phyloP scores from a whole-genome alignment of 768 basidiomycete genomes.

The Neoboletus subvelutipes region DNA sequence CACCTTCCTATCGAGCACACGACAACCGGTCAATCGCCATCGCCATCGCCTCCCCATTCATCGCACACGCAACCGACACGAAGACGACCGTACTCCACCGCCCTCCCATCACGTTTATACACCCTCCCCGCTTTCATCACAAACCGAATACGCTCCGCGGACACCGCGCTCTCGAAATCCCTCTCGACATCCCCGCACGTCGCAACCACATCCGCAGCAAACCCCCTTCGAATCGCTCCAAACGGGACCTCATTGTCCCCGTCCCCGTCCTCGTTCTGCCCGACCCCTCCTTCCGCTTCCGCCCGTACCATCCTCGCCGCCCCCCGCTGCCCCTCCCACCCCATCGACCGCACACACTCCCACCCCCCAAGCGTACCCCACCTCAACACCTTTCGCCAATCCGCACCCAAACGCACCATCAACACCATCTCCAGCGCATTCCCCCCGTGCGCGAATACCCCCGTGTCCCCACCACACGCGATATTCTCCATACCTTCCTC shows the following conservation, averaged over 20 bases:
- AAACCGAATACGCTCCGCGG: constrained; percentile 47
- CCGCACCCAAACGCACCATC: constrained; percentile 57
- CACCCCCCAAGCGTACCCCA: constrained; percentile 63
- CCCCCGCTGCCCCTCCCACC: constrained; percentile 42
- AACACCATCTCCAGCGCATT: constrained; percentile 61
- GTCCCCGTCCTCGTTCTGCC: no score
- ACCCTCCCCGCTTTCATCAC: constrained; percentile 60
- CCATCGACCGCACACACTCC: constrained; percentile 49
- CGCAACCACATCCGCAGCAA: constrained; percentile 52
- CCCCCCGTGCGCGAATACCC: constrained; percentile 58
- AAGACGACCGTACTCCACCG: neutral
- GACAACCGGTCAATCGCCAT: neutral
- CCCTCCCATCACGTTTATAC: constrained; percentile 40
- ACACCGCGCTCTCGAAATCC: constrained; percentile 46
- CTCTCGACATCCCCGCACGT: constrained; percentile 36
- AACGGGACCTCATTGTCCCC: constrained; percentile 56
- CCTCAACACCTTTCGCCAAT: constrained; percentile 50
- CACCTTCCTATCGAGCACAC: neutral
- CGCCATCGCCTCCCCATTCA: neutral
- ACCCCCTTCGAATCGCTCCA: constrained; percentile 52
- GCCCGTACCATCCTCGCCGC: constrained; percentile 26
- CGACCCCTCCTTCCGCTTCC: constrained; percentile 16
- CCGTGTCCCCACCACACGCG: constrained; percentile 66
- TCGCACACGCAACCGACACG: no score
- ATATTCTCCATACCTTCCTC: constrained; percentile 44